Evolutionary conservation across 805 yeast genomes (phyloP), one percentile per base, ranked within the genome.

Genomic region (Saccharomycopsis sp.): DNA sequence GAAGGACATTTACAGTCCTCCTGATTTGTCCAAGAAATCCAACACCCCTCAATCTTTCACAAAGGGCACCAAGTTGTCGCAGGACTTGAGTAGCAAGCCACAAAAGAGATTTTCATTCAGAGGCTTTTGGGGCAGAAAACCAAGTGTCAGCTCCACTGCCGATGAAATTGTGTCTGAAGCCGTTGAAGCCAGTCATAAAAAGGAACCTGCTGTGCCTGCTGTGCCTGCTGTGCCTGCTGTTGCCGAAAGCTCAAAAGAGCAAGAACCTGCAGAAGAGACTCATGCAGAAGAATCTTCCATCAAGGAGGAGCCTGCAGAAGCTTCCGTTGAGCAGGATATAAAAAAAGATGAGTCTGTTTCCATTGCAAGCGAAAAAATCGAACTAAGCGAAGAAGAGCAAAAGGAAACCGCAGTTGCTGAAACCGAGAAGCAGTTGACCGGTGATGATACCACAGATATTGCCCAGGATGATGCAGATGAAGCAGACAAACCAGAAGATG

Each of bases 31-130:
- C 10, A 40, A 41, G 30, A 42, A 39, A 16, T 42, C 47, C 21
- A 46, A 46, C 22, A 46, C 49, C 18, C 49, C 49, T 21, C 30
- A 35, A 20, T 23, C 25, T 8, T 46, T 46, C 26, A 42, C 36
- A 9, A 22, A 40, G 1, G 49, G 49, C 9, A 23, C 42, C 21
- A 46, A 46, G 23, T 34, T 46, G 34, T 16, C 16, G 21, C 39
- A 36, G 21, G 44, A 35, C n/a, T 22, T 22, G 22, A 4, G 25
- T 16, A 22, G 21, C 13, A 35, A 34, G 22, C 34, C 19, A 26
- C 13, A 15, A 18, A 19, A 39, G 36, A 41, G 27, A 25, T 23
- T 33, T 25, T 42, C 38, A 17, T 16, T 17, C 33, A 22, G 34
- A 27, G 20, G 26, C 21, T 17, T 10, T 10, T 38, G 27, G 30